Base-by-base conservation (phyloP, 345 rosid species). In the Euphorbia lathyris region DNA sequence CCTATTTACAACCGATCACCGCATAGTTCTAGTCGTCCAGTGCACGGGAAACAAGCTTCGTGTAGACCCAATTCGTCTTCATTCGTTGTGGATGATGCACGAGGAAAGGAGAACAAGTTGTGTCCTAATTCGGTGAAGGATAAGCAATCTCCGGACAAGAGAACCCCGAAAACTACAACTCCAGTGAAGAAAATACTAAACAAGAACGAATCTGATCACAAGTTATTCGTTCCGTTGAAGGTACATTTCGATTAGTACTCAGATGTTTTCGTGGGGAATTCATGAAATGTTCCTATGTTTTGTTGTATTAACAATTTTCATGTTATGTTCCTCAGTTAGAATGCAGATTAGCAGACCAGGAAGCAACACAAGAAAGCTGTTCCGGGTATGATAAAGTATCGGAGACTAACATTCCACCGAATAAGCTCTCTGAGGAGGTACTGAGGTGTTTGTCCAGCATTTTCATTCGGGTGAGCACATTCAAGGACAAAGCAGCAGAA, bases 371-470 rank as follows among this genome's bases (percentile, higher is more conserved):
- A 16, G 87, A 84, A 74, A 86, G 84, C 77, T 81, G 81, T 9
- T 70, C 86, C 2, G 78, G 70, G 64, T 73, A 79, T 65, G 87
- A 85, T 43, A 79, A 72, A 66, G 42, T 74, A 66, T 12, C 61
- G 4, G 87, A 84, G 75, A 70, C 63, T 64, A 83, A 81, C 59
- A 78, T 74, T 63, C 52, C 73, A 30, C 91, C 96, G 20, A 90
- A 95, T 79, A 86, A 82, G 73, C 70, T 92, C 73, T 88, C 97
- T 0, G 97, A 90, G 85, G 92, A 92, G 73, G 79, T 83, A 51
- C 70, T 87, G 70, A 82, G 78, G 78, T 87, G 91, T 65, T 66
- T 90, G 78, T 83, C 71, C 38, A 82, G 82, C 80, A 88, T 92
- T 73, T 79, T 95, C 76, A 20, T 68, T 42, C 87, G 96, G 79